A percentile compares a stretch with the other conserved stretches of the same genome.
These are phyloP conservation scores for Chondrus crispus DNA, from an alignment of 23 red algal genomes.

Conservation along the genomic window DNA sequence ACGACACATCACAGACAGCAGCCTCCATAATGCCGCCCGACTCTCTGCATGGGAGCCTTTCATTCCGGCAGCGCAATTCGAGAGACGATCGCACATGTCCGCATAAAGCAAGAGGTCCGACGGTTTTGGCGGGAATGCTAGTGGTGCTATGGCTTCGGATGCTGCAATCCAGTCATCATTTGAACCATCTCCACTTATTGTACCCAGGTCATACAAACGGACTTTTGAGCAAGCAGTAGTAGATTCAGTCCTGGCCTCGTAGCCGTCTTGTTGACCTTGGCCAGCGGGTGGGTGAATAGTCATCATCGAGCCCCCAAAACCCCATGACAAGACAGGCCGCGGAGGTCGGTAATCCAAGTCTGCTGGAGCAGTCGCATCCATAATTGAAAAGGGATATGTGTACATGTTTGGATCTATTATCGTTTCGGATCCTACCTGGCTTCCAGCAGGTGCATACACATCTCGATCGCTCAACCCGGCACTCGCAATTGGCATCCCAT, in stretches of 20 bases:
- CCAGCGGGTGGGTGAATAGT: not conserved
- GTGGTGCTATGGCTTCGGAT: constrained; percentile 15
- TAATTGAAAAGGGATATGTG: constrained; percentile 50
- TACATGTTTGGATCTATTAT: not conserved
- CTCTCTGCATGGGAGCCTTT: constrained; percentile 8
- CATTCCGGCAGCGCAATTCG: constrained; percentile 12
- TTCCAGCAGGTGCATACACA: no score
- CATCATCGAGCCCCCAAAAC: constrained; percentile 44
- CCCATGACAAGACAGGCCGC: constrained; percentile 39
- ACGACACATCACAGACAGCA: constrained; percentile 24
- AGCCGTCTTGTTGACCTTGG: not conserved
- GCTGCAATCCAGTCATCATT: constrained; percentile 37
- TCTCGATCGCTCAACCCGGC: no score
- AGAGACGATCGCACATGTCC: constrained; percentile 42
- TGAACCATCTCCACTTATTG: not conserved
- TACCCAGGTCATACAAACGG: constrained; percentile 11
- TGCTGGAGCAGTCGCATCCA: constrained; percentile 41
- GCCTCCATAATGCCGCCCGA: constrained; percentile 36
- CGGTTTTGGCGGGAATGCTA: not conserved
- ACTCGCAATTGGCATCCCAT: no score
- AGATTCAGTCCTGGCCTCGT: not conserved
- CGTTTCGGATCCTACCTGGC: no score
- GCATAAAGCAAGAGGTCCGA: constrained; percentile 12
- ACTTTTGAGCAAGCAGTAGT: not conserved
- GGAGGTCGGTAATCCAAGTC: constrained; percentile 14